Evolutionary conservation across 106 monocot genomes (phyloP).

Genomic region (Dendrobium officinale): DNA sequence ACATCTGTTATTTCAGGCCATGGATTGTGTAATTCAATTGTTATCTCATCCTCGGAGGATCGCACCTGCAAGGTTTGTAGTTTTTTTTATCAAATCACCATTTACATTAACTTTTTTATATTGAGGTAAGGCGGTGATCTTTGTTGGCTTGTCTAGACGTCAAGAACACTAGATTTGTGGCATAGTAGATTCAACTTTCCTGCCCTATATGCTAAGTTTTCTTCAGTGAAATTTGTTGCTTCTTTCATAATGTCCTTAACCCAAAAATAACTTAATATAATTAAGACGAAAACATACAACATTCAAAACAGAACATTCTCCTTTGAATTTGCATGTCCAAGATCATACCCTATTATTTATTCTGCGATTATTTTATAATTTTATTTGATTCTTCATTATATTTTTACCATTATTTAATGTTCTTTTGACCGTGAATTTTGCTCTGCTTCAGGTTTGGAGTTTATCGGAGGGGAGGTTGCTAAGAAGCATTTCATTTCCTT

Average conservation of each 20-base stretch:
- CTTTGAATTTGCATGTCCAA: not conserved
- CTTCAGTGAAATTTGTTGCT: not conserved
- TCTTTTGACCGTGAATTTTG: not conserved
- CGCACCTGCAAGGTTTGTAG: conserved; percentile 74
- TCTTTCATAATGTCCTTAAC: not conserved
- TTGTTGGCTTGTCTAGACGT: not conserved
- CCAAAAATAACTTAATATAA: not conserved
- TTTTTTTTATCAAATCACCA: not conserved
- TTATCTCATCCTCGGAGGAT: conserved; percentile 83
- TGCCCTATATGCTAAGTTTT: not conserved
- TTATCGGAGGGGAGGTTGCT: conserved; percentile 64
- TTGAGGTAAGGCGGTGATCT: not conserved
- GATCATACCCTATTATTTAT: not conserved
- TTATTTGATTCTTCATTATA: not conserved
- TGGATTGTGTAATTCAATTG: conserved; percentile 68
- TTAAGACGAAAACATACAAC: not conserved
- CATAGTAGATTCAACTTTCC: not conserved
- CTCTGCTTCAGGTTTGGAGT: conserved; percentile 66
- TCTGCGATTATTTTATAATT: not conserved
- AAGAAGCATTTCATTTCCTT: conserved; percentile 62
- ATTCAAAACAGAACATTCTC: not conserved
- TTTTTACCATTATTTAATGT: not conserved
- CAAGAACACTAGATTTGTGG: not conserved
- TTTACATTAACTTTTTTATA: not conserved
- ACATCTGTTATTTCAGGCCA: conserved; percentile 57